Conservation (phyloP, 768 basidiomycete genomes). For the Naganishia randhawae region DNA sequence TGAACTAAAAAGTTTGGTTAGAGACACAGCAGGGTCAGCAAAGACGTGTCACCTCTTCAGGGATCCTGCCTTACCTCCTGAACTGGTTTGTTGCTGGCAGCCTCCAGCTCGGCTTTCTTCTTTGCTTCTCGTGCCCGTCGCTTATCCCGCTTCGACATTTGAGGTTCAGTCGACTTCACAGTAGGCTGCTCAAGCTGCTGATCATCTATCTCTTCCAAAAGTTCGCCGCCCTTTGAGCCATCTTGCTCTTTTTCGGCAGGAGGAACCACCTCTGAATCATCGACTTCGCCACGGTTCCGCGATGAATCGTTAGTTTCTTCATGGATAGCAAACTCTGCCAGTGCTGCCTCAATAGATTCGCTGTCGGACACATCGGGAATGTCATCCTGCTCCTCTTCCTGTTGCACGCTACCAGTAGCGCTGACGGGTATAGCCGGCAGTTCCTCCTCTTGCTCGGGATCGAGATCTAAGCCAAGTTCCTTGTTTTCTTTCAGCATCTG, state of each 20-base stretch:
- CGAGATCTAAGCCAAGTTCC: slow-evolving; percentile 58
- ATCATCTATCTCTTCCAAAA: slow-evolving; percentile 33
- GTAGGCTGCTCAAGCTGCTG: slow-evolving; percentile 25
- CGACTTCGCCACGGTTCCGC: not conserved
- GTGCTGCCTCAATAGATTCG: slow-evolving; percentile 23
- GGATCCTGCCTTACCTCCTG: slow-evolving; percentile 5
- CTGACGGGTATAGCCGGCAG: slow-evolving; percentile 15
- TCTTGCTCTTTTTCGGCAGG: slow-evolving; percentile 24
- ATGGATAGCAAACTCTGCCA: slow-evolving; percentile 9
- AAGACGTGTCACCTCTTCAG: not conserved
- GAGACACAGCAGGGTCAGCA: not conserved
- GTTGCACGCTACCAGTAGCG: not conserved
- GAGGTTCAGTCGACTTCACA: slow-evolving; percentile 27
- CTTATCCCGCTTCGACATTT: slow-evolving; percentile 73
- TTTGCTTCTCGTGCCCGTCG: slow-evolving; percentile 68
- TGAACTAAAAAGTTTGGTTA: slow-evolving; percentile 1
- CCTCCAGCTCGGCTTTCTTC: slow-evolving; percentile 58
- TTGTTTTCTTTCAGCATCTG: slow-evolving; percentile 75
- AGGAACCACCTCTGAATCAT: not conserved
- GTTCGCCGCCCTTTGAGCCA: slow-evolving; percentile 23
- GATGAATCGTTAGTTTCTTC: not conserved
- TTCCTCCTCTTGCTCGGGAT: slow-evolving; percentile 39
- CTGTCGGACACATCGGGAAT: not conserved
- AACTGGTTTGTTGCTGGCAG: slow-evolving; percentile 32
- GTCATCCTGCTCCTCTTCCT: slow-evolving; percentile 3